These are phyloP conservation scores for Echium plantagineum DNA, from an alignment of 257 asterid genomes.

Conservation along the genomic window DNA sequence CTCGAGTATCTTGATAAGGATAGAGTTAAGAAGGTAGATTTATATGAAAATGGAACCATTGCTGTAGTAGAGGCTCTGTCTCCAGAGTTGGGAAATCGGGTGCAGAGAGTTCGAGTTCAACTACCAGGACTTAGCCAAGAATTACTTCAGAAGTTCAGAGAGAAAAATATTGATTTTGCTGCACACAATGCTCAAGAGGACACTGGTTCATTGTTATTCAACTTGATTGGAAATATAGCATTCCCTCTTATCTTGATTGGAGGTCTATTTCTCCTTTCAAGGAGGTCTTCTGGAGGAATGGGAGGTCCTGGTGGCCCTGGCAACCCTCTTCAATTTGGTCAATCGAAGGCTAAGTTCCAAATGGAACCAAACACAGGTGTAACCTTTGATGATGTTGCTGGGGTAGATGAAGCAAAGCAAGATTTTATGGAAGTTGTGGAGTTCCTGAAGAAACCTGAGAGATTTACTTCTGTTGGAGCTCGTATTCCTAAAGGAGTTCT, in stretches of 20 bases:
- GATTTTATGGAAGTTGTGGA: slow-evolving; percentile 98
- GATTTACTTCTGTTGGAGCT: slow-evolving; percentile 96
- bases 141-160: slow-evolving; percentile 90
- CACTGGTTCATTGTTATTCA: slow-evolving; percentile 68
- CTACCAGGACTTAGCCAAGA: slow-evolving; percentile 97
- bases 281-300: slow-evolving; percentile 91
- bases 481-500: slow-evolving; percentile 98
- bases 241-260: slow-evolving; percentile 86
- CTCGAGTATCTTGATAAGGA: slow-evolving; percentile 92
- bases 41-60: slow-evolving; percentile 85
- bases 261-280: slow-evolving; percentile 88
- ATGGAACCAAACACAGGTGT: slow-evolving; percentile 99
- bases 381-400: slow-evolving; percentile 93
- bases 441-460: slow-evolving; percentile 94
- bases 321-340: slow-evolving; percentile 66
- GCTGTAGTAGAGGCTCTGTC: slow-evolving; percentile 92
- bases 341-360: slow-evolving; percentile 92
- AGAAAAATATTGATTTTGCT: slow-evolving; percentile 88
- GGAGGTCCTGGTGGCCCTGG: slow-evolving; percentile 99
- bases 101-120: slow-evolving; percentile 89
- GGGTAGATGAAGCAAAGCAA: slow-evolving; percentile 97
- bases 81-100: slow-evolving; percentile 80
- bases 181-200: slow-evolving; percentile 95
- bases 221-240: slow-evolving; percentile 81
- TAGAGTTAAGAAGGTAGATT: slow-evolving; percentile 71